Percentiles rank a stretch among this genome's conserved stretches.
Evolutionary conservation across 2,329 filamentous ascomycete species (phyloP).

Genomic region (Paecilomyces dactylethromorphus): DNA sequence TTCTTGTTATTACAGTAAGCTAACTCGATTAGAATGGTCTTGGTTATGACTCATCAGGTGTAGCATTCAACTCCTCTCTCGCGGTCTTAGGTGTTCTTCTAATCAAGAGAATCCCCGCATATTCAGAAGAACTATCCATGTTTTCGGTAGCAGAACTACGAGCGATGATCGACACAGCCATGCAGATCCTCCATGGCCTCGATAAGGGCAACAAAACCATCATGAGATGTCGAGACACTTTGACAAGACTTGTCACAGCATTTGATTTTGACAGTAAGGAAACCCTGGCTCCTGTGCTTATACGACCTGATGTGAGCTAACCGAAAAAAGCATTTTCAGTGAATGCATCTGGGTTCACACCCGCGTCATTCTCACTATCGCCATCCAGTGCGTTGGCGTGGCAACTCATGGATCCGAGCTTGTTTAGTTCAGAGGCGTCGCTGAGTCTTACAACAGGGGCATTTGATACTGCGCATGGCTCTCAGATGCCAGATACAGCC

Average conservation of each 20-base stretch:
- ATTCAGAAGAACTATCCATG: background rate
- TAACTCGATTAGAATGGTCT: background rate
- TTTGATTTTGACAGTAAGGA: constrained; percentile 4
- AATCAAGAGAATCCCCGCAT: background rate
- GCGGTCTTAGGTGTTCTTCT: background rate
- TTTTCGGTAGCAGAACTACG: background rate
- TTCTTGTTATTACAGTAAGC: constrained; percentile 9
- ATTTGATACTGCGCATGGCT: background rate
- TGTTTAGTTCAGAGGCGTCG: constrained; percentile 6
- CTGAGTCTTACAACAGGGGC: constrained; percentile 2
- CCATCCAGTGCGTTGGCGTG: constrained; percentile 6
- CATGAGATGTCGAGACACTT: constrained; percentile 4
- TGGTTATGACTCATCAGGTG: background rate
- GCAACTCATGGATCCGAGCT: constrained; percentile 6
- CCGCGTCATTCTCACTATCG: constrained; percentile 3
- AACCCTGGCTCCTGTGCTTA: background rate
- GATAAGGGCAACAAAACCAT: constrained; percentile 6
- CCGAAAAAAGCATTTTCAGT: background rate
- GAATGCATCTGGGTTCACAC: background rate
- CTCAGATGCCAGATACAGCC: background rate
- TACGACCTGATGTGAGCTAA: background rate
- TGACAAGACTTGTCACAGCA: constrained; percentile 1
- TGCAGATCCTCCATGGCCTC: constrained; percentile 5
- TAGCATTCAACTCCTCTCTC: background rate
- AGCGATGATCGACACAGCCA: constrained; percentile 3